phyloP scores from a whole-genome alignment of 495 filamentous ascomycete species.

The Aspergillus sclerotioniger region DNA sequence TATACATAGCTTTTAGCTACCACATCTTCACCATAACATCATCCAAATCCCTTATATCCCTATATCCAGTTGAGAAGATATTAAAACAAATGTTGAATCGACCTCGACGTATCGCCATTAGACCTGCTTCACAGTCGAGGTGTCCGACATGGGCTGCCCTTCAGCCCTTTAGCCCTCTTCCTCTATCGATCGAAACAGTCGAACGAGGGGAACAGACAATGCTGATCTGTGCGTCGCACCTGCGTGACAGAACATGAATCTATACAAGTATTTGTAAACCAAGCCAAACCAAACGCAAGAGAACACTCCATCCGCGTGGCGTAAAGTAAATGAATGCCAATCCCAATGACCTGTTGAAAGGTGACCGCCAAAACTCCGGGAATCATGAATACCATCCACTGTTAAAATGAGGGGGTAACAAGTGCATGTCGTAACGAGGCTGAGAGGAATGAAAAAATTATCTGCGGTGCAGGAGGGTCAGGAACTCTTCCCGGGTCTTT shows the following conservation, averaged over 20 bases:
- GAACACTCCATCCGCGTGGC: constrained; percentile 1
- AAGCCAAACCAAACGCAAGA: constrained; percentile 13
- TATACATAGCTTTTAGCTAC: constrained; percentile 5
- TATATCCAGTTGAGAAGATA: constrained; percentile 18
- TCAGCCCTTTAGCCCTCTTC: not conserved
- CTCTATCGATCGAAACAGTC: not conserved
- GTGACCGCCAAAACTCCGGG: constrained; percentile 42
- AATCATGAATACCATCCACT: constrained; percentile 31
- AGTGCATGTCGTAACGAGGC: constrained; percentile 17
- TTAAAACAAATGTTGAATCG: constrained; percentile 34
- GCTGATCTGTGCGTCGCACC: not conserved
- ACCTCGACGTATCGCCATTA: constrained; percentile 21
- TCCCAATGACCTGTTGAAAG: constrained; percentile 37
- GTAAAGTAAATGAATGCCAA: not conserved
- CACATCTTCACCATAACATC: not conserved
- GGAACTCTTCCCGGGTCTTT: constrained; percentile 92
- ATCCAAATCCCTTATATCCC: not conserved
- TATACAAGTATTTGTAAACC: constrained; percentile 12
- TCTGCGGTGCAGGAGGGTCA: constrained; percentile 71
- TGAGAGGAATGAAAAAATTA: constrained; percentile 25
- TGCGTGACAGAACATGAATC: not conserved
- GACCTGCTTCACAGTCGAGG: not conserved
- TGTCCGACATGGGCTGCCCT: not conserved
- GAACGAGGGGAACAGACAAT: not conserved
- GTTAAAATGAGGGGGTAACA: constrained; percentile 26